phyloP scores from a whole-genome alignment of 1,284 basidiomycete species.

The Xerocomus minutiporus region DNA sequence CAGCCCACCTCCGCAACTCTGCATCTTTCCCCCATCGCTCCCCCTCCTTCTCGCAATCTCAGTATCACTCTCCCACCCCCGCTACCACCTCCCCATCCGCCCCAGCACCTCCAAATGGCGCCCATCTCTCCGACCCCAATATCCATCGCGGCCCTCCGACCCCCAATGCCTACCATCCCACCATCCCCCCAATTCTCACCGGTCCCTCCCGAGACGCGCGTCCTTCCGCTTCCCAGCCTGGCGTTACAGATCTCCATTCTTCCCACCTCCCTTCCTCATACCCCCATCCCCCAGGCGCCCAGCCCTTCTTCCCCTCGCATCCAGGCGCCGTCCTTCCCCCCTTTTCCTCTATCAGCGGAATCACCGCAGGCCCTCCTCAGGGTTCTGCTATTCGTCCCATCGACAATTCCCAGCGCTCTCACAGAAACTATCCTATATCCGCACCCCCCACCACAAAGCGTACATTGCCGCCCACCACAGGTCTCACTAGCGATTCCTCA shows the following conservation, averaged over 20 bases:
- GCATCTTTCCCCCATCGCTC: conserved; percentile 48
- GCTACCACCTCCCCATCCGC: conserved; percentile 54
- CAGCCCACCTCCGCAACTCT: conserved; percentile 59
- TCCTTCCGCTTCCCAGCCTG: conserved; percentile 22
- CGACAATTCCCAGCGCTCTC: conserved; percentile 39
- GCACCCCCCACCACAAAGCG: conserved; percentile 49
- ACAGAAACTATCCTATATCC: conserved; percentile 38
- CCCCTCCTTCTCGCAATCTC: conserved; percentile 52
- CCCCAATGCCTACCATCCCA: conserved; percentile 23
- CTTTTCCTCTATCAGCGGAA: conserved; percentile 62
- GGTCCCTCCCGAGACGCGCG: conserved; percentile 26
- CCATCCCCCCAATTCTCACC: conserved; percentile 28
- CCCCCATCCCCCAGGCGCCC: conserved; percentile 8
- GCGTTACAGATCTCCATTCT: conserved; percentile 24
- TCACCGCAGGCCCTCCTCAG: conserved; percentile 48
- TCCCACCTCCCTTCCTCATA: conserved; percentile 31
- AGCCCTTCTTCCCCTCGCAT: conserved; percentile 23
- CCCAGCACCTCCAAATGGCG: conserved; percentile 43
- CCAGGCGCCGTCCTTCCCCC: conserved; percentile 60
- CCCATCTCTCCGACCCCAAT: conserved; percentile 23
- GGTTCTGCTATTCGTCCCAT: conserved; percentile 54
- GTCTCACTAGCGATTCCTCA: conserved; percentile 70
- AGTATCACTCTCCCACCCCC: conserved; percentile 60
- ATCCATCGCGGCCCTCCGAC: conserved; percentile 27
- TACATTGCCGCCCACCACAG: conserved; percentile 54